Percentiles rank a stretch among this genome's conserved stretches.
These are phyloP conservation scores for Pleurotus pulmonarius DNA, from an alignment of 768 basidiomycete species.

Conservation along the genomic window DNA sequence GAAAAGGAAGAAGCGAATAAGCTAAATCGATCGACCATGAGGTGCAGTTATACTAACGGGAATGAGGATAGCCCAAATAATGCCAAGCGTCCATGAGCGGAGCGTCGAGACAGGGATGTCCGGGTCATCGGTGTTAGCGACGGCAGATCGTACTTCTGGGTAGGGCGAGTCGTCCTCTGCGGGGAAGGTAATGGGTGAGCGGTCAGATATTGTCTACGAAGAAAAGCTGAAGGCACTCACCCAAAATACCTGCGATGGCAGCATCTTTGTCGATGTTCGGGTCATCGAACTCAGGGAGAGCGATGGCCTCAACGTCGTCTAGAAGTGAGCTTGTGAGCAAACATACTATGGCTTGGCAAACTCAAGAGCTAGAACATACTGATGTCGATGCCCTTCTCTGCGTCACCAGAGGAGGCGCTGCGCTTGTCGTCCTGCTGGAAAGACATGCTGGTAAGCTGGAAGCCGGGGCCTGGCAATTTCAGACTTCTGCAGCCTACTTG, in stretches of 20 bases:
- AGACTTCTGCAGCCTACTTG: conserved; percentile 19
- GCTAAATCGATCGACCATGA: conserved; percentile 1
- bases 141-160: conserved; percentile 77
- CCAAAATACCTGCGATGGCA: conserved; percentile 11
- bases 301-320: conserved; percentile 6
- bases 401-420: conserved; percentile 19
- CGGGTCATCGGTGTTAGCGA: conserved; percentile 69
- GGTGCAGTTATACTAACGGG: conserved; percentile 29
- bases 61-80: conserved; percentile 52
- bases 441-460: conserved; percentile 26
- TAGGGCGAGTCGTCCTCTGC: conserved; percentile 75
- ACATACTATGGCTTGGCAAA: background rate
- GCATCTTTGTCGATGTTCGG: conserved; percentile 40
- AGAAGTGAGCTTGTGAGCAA: background rate
- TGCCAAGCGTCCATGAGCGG: conserved; percentile 58
- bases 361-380: conserved; percentile 13
- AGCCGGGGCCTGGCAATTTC: conserved; percentile 13
- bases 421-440: conserved; percentile 23
- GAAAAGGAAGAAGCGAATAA: conserved; percentile 37
- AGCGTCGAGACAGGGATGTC: conserved; percentile 57
- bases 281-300: conserved; percentile 35
- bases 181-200: conserved; percentile 3
- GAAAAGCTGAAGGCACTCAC: background rate
- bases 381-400: conserved; percentile 24
- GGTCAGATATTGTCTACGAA: background rate